Conservation (phyloP, 176 grass and related monocot genomes). For the Aegilops umbellulata region DNA sequence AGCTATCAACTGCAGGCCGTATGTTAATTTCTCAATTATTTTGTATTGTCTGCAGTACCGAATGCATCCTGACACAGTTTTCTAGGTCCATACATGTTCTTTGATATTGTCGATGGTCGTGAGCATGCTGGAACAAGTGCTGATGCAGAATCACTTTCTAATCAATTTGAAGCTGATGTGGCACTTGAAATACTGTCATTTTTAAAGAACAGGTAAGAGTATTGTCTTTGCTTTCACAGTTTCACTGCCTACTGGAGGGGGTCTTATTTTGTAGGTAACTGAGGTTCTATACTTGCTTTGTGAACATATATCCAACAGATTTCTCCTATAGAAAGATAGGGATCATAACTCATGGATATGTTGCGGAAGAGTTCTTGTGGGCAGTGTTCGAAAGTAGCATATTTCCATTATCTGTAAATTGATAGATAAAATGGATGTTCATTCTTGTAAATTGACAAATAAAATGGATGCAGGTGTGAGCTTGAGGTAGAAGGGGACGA, state of each 20-base stretch:
- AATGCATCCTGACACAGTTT: slow-evolving; percentile 88
- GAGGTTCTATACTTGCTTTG: slow-evolving; percentile 35
- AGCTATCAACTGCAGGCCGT: background rate
- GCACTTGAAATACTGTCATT: slow-evolving; percentile 71
- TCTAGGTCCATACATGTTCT: slow-evolving; percentile 96
- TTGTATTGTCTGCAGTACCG: slow-evolving; percentile 65
- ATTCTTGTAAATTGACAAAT: too few species aligned
- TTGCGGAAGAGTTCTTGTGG: too few species aligned
- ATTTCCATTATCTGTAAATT: too few species aligned
- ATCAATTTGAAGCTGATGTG: slow-evolving; percentile 76
- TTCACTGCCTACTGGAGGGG: background rate
- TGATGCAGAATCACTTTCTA: slow-evolving; percentile 78
- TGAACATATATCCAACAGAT: slow-evolving; percentile 74
- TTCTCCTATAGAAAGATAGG: slow-evolving; percentile 73
- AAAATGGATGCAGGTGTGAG: too few species aligned
- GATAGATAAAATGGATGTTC: too few species aligned
- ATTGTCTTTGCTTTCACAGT: slow-evolving; percentile 7
- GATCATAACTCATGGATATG: slow-evolving; percentile 90
- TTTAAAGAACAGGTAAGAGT: slow-evolving; percentile 70
- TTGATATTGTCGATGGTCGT: slow-evolving; percentile 81
- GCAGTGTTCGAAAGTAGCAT: too few species aligned
- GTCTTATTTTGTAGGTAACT: slow-evolving; percentile 9
- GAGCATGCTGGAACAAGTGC: slow-evolving; percentile 65
- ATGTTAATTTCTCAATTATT: slow-evolving; percentile 30
- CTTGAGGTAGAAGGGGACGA: too few species aligned